Conservation (phyloP, 2,329 filamentous ascomycete species). For the Trichophyton mentagrophytes region DNA sequence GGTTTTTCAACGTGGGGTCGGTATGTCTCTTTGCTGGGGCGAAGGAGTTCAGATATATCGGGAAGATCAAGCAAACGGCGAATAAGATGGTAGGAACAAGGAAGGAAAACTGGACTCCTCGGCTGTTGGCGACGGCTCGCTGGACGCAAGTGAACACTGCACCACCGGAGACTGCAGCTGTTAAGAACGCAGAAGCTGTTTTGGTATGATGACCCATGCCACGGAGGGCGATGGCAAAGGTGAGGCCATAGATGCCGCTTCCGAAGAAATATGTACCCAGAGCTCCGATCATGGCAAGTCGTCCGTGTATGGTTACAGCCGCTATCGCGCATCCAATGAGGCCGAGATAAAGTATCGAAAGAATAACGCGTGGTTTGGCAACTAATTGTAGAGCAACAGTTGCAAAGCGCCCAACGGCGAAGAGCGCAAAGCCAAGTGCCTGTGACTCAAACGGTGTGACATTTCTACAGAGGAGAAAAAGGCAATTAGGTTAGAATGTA, state of each 20-base stretch:
- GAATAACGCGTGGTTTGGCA: slow-evolving; percentile 46
- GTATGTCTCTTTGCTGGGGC: slow-evolving; percentile 39
- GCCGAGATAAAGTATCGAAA: slow-evolving; percentile 42
- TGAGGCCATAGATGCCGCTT: slow-evolving; percentile 47
- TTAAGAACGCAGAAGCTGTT: slow-evolving; percentile 41
- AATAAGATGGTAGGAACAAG: slow-evolving; percentile 43
- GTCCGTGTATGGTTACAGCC: slow-evolving; percentile 38
- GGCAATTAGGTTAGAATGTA: slow-evolving; percentile 9
- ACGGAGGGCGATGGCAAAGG: slow-evolving; percentile 46
- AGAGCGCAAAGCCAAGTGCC: slow-evolving; percentile 45
- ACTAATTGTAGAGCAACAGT: slow-evolving; percentile 41
- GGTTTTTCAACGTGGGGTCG: slow-evolving; percentile 26
- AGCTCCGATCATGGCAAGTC: slow-evolving; percentile 35
- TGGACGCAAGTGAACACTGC: slow-evolving; percentile 45
- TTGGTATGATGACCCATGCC: slow-evolving; percentile 48
- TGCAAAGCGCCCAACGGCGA: slow-evolving; percentile 46
- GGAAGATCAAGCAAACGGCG: slow-evolving; percentile 39
- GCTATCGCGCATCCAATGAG: slow-evolving; percentile 41
- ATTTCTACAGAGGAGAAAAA: slow-evolving; percentile 12
- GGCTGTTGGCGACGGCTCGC: slow-evolving; percentile 31
- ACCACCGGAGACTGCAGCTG: slow-evolving; percentile 43
- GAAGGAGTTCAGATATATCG: slow-evolving; percentile 41
- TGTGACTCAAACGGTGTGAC: slow-evolving; percentile 30
- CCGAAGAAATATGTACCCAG: slow-evolving; percentile 48
- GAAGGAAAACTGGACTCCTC: slow-evolving; percentile 37